Conservation (phyloP, 306 rosid species). For the Cicer cuneatum region DNA sequence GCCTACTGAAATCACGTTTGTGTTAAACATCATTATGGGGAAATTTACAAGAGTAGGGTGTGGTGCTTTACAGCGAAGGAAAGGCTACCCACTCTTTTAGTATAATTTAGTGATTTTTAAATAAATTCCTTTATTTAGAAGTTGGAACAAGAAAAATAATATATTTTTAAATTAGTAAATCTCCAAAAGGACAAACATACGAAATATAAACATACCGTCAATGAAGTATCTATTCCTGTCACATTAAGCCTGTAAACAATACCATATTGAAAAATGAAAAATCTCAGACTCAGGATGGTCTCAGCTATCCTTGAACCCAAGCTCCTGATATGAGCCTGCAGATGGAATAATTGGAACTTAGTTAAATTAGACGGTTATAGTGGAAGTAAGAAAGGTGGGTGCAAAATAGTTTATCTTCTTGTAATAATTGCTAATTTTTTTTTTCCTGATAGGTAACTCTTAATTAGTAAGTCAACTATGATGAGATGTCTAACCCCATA, state of each 20-base stretch:
- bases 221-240: slow-evolving; percentile 67
- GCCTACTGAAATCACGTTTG: no score
- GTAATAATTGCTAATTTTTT: background rate
- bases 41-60: background rate
- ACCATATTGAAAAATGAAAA: slow-evolving; percentile 95
- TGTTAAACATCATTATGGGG: background rate
- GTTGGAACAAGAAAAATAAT: slow-evolving; percentile 17
- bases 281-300: slow-evolving; percentile 85
- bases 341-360: background rate
- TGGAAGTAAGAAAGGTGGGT: no score
- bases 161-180: background rate
- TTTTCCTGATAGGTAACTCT: background rate
- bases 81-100: background rate
- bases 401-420: background rate
- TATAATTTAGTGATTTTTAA: background rate
- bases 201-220: slow-evolving; percentile 63
- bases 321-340: slow-evolving; percentile 83
- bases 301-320: slow-evolving; percentile 78
- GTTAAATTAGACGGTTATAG: no score
- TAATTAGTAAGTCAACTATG: background rate
- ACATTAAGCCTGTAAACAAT: slow-evolving; percentile 82
- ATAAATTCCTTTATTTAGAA: background rate
- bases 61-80: slow-evolving; percentile 4
- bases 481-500: background rate
- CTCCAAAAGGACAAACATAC: background rate